Percentiles rank a stretch among this genome's conserved stretches.
Evolutionary conservation across 108 stramenopile species (phyloP).

Genomic region (Cyclotella choctawhatcheeana): DNA sequence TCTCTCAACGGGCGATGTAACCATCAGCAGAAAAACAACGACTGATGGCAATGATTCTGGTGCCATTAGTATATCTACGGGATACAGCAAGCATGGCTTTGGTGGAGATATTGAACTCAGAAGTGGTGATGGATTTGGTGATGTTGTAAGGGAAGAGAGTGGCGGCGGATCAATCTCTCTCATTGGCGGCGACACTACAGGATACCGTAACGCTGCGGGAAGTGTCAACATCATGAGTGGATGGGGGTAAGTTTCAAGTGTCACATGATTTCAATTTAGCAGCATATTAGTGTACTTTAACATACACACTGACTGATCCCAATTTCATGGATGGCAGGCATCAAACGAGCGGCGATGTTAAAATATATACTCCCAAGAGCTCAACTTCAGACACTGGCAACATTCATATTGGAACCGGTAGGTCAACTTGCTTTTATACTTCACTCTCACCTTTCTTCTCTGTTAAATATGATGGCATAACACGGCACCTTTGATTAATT

Average conservation of each 20-base stretch:
- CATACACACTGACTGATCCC: no score
- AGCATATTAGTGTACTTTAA: no score
- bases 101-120: slow-evolving; percentile 20
- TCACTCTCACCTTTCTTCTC: not conserved
- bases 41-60: slow-evolving; percentile 6
- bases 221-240: slow-evolving; percentile 22
- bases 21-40: not conserved
- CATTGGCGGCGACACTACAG: slow-evolving; percentile 17
- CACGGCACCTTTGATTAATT: not conserved
- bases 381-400: slow-evolving; percentile 13
- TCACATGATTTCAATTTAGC: no score
- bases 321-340: slow-evolving; percentile 5
- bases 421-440: not conserved
- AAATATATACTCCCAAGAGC: slow-evolving; percentile 15
- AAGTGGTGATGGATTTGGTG: slow-evolving; percentile 23
- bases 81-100: not conserved
- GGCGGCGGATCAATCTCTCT: slow-evolving; percentile 27
- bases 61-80: slow-evolving; percentile 14
- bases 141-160: slow-evolving; percentile 6
- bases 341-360: slow-evolving; percentile 22
- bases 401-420: slow-evolving; percentile 30
- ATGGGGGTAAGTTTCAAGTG: not conserved
- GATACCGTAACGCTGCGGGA: slow-evolving; percentile 23
- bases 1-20: slow-evolving; percentile 14
- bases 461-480: not conserved